Evolutionary conservation across 2,329 filamentous ascomycete genomes (phyloP).

Genomic region (Cladosporium colombiae): DNA sequence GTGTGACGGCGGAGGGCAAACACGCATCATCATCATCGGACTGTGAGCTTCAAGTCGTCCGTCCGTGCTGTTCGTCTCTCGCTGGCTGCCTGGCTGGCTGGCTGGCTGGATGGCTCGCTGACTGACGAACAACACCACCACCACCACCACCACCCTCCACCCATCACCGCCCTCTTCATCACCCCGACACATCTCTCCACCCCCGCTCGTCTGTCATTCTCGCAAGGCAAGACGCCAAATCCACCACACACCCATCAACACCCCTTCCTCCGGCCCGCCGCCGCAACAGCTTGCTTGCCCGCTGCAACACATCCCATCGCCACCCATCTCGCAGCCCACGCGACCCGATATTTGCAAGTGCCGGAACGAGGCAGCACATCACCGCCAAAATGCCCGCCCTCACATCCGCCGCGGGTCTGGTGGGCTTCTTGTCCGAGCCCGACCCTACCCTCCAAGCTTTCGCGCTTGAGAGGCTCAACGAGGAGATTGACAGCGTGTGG

Average conservation of each 20-base stretch:
- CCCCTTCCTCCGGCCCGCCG: constrained; percentile 15
- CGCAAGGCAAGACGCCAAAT: background rate
- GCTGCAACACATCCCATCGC: constrained; percentile 21
- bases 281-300: constrained; percentile 17
- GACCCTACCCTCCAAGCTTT: constrained; percentile 94
- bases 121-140: constrained; percentile 11
- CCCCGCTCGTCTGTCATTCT: constrained; percentile 9
- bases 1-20: background rate
- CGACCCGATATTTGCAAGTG: background rate
- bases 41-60: background rate
- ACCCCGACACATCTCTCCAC: constrained; percentile 11
- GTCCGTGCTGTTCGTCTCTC: constrained; percentile 8
- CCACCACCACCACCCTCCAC: constrained; percentile 8
- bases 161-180: constrained; percentile 2
- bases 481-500: constrained; percentile 96
- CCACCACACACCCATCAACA: constrained; percentile 12
- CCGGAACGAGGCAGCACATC: constrained; percentile 6
- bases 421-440: constrained; percentile 93
- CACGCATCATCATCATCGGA: constrained; percentile 13
- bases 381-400: constrained; percentile 74
- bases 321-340: constrained; percentile 16
- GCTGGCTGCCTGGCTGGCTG: background rate
- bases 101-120: background rate
- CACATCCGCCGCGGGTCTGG: constrained; percentile 88
- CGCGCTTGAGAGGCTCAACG: constrained; percentile 90